Percentiles rank a stretch among this genome's conserved stretches.
Evolutionary conservation across 2,329 filamentous ascomycete genomes (phyloP).

Genomic region (Periconia sp.): DNA sequence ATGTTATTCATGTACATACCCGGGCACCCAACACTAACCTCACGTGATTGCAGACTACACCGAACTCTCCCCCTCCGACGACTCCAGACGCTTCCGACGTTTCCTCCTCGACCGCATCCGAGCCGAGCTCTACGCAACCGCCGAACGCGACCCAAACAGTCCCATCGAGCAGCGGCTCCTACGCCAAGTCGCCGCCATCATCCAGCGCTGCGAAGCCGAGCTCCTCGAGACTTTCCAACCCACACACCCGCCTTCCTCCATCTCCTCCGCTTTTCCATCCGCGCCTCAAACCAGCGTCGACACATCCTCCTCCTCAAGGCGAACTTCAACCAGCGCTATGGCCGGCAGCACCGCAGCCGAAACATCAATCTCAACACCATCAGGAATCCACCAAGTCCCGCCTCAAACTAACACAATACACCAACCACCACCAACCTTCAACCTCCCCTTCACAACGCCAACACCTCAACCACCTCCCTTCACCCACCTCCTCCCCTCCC

Average conservation of each 20-base stretch:
- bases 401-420: too few relatives aligned
- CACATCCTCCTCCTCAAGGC: neutral
- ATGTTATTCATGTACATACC: neutral
- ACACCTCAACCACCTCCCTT: neutral
- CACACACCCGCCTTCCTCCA: neutral
- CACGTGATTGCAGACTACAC: conserved; percentile 34
- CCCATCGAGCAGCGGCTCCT: conserved; percentile 30
- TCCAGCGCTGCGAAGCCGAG: conserved; percentile 29
- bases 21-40: neutral
- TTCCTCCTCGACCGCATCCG: conserved; percentile 39
- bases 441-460: too few relatives aligned
- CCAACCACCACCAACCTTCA: neutral
- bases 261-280: neutral
- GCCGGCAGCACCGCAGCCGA: neutral
- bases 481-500: neutral
- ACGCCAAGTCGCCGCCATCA: conserved; percentile 27
- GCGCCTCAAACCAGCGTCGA: neutral
- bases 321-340: neutral
- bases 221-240: conserved; percentile 18
- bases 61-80: conserved; percentile 24
- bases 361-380: too few relatives aligned
- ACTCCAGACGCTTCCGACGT: conserved; percentile 32
- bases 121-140: conserved; percentile 29
- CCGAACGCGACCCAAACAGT: conserved; percentile 17
- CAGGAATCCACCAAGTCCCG: too few relatives aligned